phyloP scores from a whole-genome alignment of 345 rosid species.

The Eucalyptus regnans region DNA sequence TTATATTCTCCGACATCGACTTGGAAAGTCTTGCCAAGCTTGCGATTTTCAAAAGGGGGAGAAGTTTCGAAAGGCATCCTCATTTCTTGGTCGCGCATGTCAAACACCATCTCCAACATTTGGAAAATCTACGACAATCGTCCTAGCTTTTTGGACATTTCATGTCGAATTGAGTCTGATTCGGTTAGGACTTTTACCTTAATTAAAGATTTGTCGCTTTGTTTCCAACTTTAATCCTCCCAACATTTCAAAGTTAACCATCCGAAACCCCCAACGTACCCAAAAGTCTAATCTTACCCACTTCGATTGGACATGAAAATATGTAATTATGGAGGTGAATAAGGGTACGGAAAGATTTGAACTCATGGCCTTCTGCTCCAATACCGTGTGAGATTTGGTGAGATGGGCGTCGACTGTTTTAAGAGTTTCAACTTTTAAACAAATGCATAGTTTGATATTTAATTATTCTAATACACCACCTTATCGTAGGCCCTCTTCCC shows the following conservation, averaged over 20 bases:
- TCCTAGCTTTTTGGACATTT: background rate
- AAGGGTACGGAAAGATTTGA: no score
- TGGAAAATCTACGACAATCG: background rate
- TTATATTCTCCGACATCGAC: background rate
- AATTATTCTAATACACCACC: no score
- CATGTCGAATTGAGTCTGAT: background rate
- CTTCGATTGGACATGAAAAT: no score
- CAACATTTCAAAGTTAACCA: background rate
- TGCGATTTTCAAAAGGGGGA: background rate
- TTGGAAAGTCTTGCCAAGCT: background rate
- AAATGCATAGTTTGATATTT: no score
- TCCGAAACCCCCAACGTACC: background rate
- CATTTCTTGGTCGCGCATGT: background rate
- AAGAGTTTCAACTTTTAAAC: background rate
- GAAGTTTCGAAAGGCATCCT: background rate
- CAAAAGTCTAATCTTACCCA: background rate
- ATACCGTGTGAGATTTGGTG: no score
- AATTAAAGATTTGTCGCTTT: background rate
- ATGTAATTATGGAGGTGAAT: no score
- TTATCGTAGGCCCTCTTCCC: background rate
- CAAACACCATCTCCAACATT: background rate
- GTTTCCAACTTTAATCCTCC: background rate
- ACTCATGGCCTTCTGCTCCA: accelerated
- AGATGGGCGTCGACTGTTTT: accelerated
- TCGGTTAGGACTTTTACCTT: background rate